These are phyloP conservation scores for Hericium erinaceus DNA, from an alignment of 768 basidiomycete genomes.

Conservation along the genomic window DNA sequence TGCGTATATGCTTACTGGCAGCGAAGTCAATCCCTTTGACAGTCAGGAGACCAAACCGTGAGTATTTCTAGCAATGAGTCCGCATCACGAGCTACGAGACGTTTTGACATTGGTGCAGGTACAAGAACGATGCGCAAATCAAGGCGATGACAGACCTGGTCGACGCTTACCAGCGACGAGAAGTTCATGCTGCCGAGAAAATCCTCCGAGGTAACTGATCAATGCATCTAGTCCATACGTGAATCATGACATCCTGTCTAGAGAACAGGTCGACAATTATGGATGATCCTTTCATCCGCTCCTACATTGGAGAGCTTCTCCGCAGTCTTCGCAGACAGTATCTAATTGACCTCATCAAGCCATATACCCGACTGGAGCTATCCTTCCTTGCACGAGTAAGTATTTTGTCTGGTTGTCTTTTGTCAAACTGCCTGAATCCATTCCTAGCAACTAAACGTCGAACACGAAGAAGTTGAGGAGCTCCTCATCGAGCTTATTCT, in stretches of 20 bases:
- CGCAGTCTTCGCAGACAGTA: constrained; percentile 93
- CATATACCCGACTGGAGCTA: constrained; percentile 90
- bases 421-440: neutral
- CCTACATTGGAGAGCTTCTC: constrained; percentile 94
- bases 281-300: constrained; percentile 88
- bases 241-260: constrained; percentile 20
- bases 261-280: constrained; percentile 94
- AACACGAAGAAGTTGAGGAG: constrained; percentile 85
- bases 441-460: constrained; percentile 93
- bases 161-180: constrained; percentile 90
- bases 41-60: constrained; percentile 99
- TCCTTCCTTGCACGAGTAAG: constrained; percentile 84
- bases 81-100: neutral
- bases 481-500: constrained; percentile 88
- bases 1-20: constrained; percentile 96
- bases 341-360: constrained; percentile 95
- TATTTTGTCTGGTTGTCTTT: neutral
- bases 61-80: constrained; percentile 18
- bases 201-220: constrained; percentile 67
- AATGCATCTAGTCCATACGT: neutral
- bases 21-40: constrained; percentile 98
- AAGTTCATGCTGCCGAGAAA: constrained; percentile 96
- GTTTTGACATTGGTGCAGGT: constrained; percentile 35
- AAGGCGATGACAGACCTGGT: constrained; percentile 98
- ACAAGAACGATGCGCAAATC: constrained; percentile 94